A percentile compares a stretch with the other conserved stretches of the same genome.
Evolutionary conservation across 2,329 filamentous ascomycete species (phyloP).

Genomic region (Fusarium nurragi): DNA sequence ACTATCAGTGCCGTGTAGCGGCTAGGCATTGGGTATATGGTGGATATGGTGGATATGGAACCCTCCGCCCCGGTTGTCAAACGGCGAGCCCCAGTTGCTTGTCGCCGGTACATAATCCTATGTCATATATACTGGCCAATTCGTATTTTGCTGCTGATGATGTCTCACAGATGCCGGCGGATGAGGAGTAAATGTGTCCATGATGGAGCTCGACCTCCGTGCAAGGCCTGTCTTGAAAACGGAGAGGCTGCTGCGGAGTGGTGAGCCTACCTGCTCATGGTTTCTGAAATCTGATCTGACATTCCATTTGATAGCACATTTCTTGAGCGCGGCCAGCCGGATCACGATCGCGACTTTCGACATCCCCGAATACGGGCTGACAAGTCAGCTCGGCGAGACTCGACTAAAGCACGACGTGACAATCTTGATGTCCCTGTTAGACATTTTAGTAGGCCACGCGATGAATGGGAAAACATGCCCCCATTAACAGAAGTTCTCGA

Average conservation of each 20-base stretch:
- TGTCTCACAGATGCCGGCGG: constrained; percentile 59
- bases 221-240: constrained; percentile 61
- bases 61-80: constrained; percentile 50
- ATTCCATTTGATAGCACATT: constrained; percentile 54
- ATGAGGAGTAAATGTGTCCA: constrained; percentile 67
- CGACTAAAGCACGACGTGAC: constrained; percentile 50
- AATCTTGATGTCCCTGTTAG: constrained; percentile 45
- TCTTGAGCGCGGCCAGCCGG: constrained; percentile 61
- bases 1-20: neutral
- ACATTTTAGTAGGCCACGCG: constrained; percentile 32
- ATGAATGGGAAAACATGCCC: constrained; percentile 62
- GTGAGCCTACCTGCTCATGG: constrained; percentile 46
- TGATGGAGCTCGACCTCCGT: constrained; percentile 59
- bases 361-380: constrained; percentile 63
- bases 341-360: constrained; percentile 65
- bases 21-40: neutral
- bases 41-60: constrained; percentile 10
- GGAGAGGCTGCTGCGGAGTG: constrained; percentile 61
- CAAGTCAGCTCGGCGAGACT: constrained; percentile 54
- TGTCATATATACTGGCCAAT: neutral
- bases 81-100: constrained; percentile 62
- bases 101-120: constrained; percentile 56
- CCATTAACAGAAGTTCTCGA: constrained; percentile 61
- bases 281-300: constrained; percentile 2
- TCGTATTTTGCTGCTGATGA: constrained; percentile 10